Evolutionary conservation across 2,329 filamentous ascomycete genomes (phyloP), one percentile per base, ranked within the genome.

Genomic region (Colletotrichum sp.): DNA sequence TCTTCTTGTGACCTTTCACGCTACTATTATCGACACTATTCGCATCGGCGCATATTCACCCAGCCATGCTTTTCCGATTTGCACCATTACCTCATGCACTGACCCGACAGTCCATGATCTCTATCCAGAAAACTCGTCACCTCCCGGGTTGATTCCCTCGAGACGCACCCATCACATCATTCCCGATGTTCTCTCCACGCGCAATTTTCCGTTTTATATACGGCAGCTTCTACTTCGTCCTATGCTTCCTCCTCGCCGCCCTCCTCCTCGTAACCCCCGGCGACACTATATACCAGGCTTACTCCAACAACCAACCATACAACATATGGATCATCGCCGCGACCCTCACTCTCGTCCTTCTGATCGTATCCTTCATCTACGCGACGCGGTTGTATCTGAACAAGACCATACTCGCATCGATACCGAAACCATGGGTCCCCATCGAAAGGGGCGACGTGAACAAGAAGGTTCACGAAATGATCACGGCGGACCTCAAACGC

Each of bases 391-490:
- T 98, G 24, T 98, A 96, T 84, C 94, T 96, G 67, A 97, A 95
- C 79, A 92, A 94, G 75, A 93, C 90, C 59, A 92, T 94, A 11
- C 88, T 98, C 11, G 90, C 92, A 21, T 92, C 91, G 6, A 98
- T 99, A 73, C 97, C 97, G 2, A 97, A 96, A 82, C 87, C 91
- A 68, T 97, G 94, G 90, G 90, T 98, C 18, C 96, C 96, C 1
- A 88, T 98, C 76, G 95, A 97, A 78, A 94, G 95, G 81, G 94
- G 93, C 76, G 95, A 98, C 81, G 90, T 98, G 58, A 90, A 90
- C 58, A 92, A 91, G 77, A 88, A 89, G 69, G 95, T 98, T 51
- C 89, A 94, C 79, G 90, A 91, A 77, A 91, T 98, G 85, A 93
- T 99, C 72, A 89, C 89, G 18, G 90, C 91, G 63, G 90, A 93